Percentiles rank a stretch among this genome's conserved stretches.
These are phyloP conservation scores for grape (Vitis vinifera) DNA, from an alignment of 164 flowering plant genomes.

Conservation along the genomic window DNA sequence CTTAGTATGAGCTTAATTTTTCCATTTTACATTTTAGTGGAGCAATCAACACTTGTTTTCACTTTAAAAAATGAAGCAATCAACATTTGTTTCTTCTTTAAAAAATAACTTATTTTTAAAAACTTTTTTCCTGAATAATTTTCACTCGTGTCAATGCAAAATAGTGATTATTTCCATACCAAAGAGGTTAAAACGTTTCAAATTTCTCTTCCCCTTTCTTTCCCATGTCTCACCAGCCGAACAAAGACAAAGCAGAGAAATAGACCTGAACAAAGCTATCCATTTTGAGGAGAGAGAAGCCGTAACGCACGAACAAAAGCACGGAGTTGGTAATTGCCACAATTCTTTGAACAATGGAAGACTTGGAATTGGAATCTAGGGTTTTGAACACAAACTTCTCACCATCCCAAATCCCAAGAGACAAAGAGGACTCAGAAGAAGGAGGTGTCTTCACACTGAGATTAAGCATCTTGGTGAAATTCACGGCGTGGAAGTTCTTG, in stretches of 20 bases:
- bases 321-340: constrained; percentile 45
- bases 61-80: too few species aligned
- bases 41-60: too few species aligned
- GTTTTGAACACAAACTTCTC: constrained; percentile 62
- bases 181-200: too few species aligned
- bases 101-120: too few species aligned
- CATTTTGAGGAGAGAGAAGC: constrained; percentile 75
- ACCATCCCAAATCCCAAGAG: constrained; percentile 90
- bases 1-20: too few species aligned
- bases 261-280: constrained; percentile 61
- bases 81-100: too few species aligned
- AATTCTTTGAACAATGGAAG: constrained; percentile 35
- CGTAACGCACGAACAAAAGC: constrained; percentile 55
- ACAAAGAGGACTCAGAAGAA: constrained; percentile 27
- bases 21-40: too few species aligned
- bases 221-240: neutral
- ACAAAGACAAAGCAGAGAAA: neutral
- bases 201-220: too few species aligned
- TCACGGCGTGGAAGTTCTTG: constrained; percentile 65
- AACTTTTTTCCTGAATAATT: too few species aligned
- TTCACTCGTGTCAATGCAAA: too few species aligned
- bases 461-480: constrained; percentile 48
- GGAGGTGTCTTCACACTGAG: constrained; percentile 35
- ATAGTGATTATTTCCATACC: too few species aligned
- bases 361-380: constrained; percentile 18